Conservation (phyloP, 495 filamentous ascomycete genomes). For the Barbatosphaeria neglecta region DNA sequence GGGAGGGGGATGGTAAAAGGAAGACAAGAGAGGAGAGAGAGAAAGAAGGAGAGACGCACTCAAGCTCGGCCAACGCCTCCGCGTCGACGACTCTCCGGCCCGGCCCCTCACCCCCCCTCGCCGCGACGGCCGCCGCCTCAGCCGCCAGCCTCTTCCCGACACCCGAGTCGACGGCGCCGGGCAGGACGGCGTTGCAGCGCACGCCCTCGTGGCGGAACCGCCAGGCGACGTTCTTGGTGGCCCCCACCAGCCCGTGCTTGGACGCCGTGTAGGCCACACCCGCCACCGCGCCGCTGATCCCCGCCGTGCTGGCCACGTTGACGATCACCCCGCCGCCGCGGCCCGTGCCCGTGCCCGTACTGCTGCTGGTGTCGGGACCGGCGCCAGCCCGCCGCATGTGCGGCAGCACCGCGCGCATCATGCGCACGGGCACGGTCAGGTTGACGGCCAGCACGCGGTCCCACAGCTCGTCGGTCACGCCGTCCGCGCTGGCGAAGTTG, state of each 20-base stretch:
- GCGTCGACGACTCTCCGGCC: slow-evolving; percentile 1
- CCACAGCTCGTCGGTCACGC: slow-evolving; percentile 17
- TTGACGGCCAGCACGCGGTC: slow-evolving; percentile 21
- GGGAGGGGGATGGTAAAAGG: not conserved
- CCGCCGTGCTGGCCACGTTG: slow-evolving; percentile 29
- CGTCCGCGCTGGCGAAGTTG: slow-evolving; percentile 19
- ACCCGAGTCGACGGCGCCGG: slow-evolving; percentile 10
- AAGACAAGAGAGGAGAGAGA: too few relatives aligned
- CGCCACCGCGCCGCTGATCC: slow-evolving; percentile 20
- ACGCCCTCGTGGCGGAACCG: slow-evolving; percentile 25
- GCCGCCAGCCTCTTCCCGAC: slow-evolving; percentile 9
- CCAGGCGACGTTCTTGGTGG: slow-evolving; percentile 34
- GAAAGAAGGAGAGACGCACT: slow-evolving; percentile 6
- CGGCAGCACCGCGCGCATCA: slow-evolving; percentile 27
- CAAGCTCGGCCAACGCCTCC: slow-evolving; percentile 12
- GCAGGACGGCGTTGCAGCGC: slow-evolving; percentile 14
- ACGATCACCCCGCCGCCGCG: slow-evolving; percentile 23
- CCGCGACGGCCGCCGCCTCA: not conserved
- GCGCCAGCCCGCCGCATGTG: too few relatives aligned
- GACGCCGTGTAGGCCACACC: slow-evolving; percentile 29
- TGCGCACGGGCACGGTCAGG: slow-evolving; percentile 22
- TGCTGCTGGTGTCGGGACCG: too few relatives aligned
- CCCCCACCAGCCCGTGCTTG: slow-evolving; percentile 26
- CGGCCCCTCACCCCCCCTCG: not conserved
- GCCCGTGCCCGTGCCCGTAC: too few relatives aligned